Conservation (phyloP, 148 eudicot species). For the Selenicereus undatus region DNA sequence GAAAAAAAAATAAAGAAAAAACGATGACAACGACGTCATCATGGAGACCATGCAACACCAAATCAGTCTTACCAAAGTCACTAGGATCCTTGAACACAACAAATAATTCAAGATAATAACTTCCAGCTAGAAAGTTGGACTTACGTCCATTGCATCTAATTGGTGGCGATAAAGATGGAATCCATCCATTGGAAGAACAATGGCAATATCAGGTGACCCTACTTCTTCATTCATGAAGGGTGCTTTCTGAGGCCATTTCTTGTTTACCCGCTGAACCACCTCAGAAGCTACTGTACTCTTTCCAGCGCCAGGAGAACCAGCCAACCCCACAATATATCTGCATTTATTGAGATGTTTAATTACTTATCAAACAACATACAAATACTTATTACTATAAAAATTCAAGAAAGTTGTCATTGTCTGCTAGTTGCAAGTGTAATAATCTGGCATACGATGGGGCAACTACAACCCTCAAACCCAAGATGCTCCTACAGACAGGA, state of each 20-base stretch:
- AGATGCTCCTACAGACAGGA: not conserved
- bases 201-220: slow-evolving; percentile 67
- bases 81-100: not conserved
- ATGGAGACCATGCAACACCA: not conserved
- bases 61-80: not conserved
- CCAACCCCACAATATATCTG: slow-evolving; percentile 89
- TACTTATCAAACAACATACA: not conserved
- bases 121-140: not conserved
- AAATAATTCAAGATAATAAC: not conserved
- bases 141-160: slow-evolving; percentile 91
- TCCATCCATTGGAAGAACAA: slow-evolving; percentile 95
- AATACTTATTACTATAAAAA: not conserved
- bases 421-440: not conserved
- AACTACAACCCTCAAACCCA: not conserved
- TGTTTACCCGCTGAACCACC: slow-evolving; percentile 72
- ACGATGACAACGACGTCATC: not conserved
- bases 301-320: slow-evolving; percentile 99
- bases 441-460: not conserved
- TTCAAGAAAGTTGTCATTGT: not conserved
- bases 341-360: slow-evolving; percentile 20
- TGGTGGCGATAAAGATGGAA: slow-evolving; percentile 96
- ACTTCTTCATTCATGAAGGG: slow-evolving; percentile 57
- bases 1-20: too few relatives aligned
- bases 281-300: slow-evolving; percentile 88
- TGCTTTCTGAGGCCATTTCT: slow-evolving; percentile 69